Evolutionary conservation across 2,329 filamentous ascomycete genomes (phyloP).

Genomic region (Colletotrichum sp.): DNA sequence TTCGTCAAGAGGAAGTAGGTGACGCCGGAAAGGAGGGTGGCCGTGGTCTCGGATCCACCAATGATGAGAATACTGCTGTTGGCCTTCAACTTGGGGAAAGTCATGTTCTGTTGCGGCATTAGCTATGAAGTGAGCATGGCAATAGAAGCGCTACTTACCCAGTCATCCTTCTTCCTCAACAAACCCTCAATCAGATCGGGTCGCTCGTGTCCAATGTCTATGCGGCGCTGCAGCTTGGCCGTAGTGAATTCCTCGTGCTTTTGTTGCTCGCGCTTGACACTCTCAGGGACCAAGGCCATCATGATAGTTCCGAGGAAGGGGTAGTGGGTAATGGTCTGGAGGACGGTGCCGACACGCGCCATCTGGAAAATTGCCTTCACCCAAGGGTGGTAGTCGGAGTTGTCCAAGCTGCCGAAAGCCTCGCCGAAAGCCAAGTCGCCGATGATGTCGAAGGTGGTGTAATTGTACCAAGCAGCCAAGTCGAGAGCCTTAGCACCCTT

Average conservation of each 20-base stretch:
- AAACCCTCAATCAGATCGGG: slow-evolving; percentile 26
- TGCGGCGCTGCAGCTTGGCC: slow-evolving; percentile 16
- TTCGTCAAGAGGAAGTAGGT: slow-evolving; percentile 33
- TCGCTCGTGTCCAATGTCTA: slow-evolving; percentile 15
- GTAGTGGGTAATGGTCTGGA: slow-evolving; percentile 8
- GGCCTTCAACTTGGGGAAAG: slow-evolving; percentile 14
- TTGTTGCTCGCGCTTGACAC: background rate
- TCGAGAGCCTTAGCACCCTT: slow-evolving; percentile 21
- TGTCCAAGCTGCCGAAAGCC: slow-evolving; percentile 30
- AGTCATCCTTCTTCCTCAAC: slow-evolving; percentile 21
- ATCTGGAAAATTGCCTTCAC: slow-evolving; percentile 27
- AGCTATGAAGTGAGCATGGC: background rate
- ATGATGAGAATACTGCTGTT: slow-evolving; percentile 28
- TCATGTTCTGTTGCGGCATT: background rate
- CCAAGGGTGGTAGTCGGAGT: slow-evolving; percentile 28
- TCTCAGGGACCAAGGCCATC: slow-evolving; percentile 10
- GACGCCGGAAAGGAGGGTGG: slow-evolving; percentile 31
- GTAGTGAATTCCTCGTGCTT: background rate
- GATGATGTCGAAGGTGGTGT: slow-evolving; percentile 34
- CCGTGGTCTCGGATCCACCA: slow-evolving; percentile 39
- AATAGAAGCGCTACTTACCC: background rate
- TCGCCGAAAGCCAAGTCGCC: slow-evolving; percentile 34
- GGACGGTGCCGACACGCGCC: slow-evolving; percentile 12
- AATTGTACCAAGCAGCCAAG: slow-evolving; percentile 31
- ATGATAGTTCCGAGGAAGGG: slow-evolving; percentile 8